A percentile compares a stretch with the other conserved stretches of the same genome.
Evolutionary conservation across 2,329 filamentous ascomycete species (phyloP).

Genomic region (Cladosporium sp.): DNA sequence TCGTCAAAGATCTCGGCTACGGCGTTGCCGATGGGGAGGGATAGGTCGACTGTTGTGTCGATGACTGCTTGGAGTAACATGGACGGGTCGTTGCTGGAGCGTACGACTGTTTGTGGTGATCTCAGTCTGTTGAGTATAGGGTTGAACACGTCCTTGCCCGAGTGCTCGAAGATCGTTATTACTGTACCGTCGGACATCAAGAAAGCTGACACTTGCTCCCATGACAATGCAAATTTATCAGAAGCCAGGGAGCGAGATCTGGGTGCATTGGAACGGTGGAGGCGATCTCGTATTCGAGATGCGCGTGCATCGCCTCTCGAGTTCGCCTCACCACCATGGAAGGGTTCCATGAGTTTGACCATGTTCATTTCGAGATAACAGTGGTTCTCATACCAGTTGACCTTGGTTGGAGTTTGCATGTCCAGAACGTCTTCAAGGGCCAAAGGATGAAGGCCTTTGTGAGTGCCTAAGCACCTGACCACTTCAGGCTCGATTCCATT

Average conservation of each 20-base stretch:
- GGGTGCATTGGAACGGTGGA: not conserved
- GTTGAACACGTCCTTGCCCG: constrained; percentile 60
- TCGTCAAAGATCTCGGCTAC: constrained; percentile 86
- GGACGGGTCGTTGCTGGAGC: constrained; percentile 80
- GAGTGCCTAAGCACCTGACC: constrained; percentile 69
- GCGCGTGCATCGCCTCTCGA: not conserved
- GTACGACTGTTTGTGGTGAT: constrained; percentile 74
- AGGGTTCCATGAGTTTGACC: constrained; percentile 26
- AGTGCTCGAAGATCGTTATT: constrained; percentile 88
- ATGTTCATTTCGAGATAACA: constrained; percentile 44
- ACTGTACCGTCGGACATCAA: constrained; percentile 82
- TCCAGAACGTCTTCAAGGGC: constrained; percentile 88
- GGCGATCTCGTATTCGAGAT: not conserved
- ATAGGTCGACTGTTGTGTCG: constrained; percentile 85
- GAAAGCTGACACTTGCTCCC: constrained; percentile 89
- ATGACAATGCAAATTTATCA: constrained; percentile 49
- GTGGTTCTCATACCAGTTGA: constrained; percentile 73
- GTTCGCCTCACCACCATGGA: not conserved
- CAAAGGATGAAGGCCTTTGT: constrained; percentile 74
- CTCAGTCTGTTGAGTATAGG: constrained; percentile 68
- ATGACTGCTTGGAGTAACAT: constrained; percentile 86
- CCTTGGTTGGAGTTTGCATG: constrained; percentile 77
- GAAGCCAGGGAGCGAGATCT: constrained; percentile 15
- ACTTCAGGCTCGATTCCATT: constrained; percentile 92
- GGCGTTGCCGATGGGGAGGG: constrained; percentile 76